Percentiles rank a stretch among this genome's conserved stretches.
These are phyloP conservation scores for Apophysomyces variabilis DNA, from an alignment of 371 early-diverging fungal genomes.

Conservation along the genomic window DNA sequence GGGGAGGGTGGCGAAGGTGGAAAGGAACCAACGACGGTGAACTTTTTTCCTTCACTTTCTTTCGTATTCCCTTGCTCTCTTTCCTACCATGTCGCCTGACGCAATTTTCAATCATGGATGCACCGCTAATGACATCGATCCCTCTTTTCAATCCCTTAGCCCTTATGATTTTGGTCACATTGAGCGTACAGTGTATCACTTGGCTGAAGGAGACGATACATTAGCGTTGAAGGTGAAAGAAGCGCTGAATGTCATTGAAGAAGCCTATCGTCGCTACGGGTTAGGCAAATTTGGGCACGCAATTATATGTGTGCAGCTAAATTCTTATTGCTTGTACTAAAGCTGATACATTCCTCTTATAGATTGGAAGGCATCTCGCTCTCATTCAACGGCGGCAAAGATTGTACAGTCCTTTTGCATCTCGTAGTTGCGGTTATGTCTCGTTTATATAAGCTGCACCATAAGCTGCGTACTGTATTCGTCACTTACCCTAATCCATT, in stretches of 20 bases:
- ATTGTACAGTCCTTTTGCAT: slow-evolving; percentile 93
- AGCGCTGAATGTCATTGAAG: slow-evolving; percentile 69
- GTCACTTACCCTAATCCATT: slow-evolving; percentile 81
- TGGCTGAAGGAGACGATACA: slow-evolving; percentile 37
- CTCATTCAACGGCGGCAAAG: slow-evolving; percentile 97
- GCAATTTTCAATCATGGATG: slow-evolving; percentile 35
- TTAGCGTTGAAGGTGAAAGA: slow-evolving; percentile 47
- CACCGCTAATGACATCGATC: slow-evolving; percentile 34
- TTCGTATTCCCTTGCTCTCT: neutral
- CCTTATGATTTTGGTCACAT: slow-evolving; percentile 48
- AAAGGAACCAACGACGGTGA: too few species aligned
- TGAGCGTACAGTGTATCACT: slow-evolving; percentile 44
- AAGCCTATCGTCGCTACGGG: slow-evolving; percentile 69
- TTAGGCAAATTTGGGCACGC: slow-evolving; percentile 32
- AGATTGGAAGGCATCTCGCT: slow-evolving; percentile 67
- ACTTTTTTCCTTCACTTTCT: neutral
- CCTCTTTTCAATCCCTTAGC: slow-evolving; percentile 33
- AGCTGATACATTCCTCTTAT: slow-evolving; percentile 4
- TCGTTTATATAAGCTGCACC: slow-evolving; percentile 17
- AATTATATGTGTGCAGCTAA: slow-evolving; percentile 3
- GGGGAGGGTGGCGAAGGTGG: too few species aligned
- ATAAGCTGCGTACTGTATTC: slow-evolving; percentile 61
- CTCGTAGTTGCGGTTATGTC: slow-evolving; percentile 65
- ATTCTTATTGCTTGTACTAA: neutral
- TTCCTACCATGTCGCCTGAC: neutral